These are phyloP conservation scores for Microbotryomycetes sp. DNA, from an alignment of 1,284 basidiomycete species.

Conservation along the genomic window DNA sequence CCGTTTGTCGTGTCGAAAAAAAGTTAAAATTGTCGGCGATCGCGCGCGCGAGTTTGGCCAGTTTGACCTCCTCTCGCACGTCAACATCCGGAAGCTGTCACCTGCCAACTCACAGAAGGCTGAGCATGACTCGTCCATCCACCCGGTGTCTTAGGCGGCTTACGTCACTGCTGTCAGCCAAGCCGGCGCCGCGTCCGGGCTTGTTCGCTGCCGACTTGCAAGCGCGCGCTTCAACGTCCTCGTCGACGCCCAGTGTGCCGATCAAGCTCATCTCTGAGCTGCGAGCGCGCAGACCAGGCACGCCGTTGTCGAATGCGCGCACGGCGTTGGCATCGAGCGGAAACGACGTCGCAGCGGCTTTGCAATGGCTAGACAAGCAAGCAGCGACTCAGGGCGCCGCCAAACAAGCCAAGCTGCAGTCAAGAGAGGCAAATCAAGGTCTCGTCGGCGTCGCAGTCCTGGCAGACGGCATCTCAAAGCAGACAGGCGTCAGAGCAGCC, in stretches of 20 bases:
- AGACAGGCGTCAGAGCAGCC: conserved; percentile 56
- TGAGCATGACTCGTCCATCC: no score
- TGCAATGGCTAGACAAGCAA: conserved; percentile 74
- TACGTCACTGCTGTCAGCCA: no score
- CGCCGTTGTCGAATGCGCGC: conserved; percentile 75
- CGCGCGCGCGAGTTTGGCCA: no score
- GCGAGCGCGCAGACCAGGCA: conserved; percentile 55
- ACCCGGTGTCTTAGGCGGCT: no score
- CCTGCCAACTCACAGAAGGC: no score
- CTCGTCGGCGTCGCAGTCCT: conserved; percentile 68
- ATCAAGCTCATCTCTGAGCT: conserved; percentile 77
- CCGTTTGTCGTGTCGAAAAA: no score
- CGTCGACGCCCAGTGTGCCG: conserved; percentile 45
- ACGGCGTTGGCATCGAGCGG: conserved; percentile 71
- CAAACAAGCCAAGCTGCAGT: conserved; percentile 75
- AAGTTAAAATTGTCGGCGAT: no score
- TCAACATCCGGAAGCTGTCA: no score
- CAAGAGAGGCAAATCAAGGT: conserved; percentile 66
- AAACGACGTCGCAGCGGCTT: conserved; percentile 65
- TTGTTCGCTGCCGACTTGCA: no score
- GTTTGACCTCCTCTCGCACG: no score
- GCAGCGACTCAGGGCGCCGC: conserved; percentile 61
- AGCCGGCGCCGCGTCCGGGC: no score
- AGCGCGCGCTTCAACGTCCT: no score
- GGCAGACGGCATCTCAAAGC: conserved; percentile 48